Evolutionary conservation across 73 alveolate species (phyloP).

Genomic region (Paramecium sexaurelia): DNA sequence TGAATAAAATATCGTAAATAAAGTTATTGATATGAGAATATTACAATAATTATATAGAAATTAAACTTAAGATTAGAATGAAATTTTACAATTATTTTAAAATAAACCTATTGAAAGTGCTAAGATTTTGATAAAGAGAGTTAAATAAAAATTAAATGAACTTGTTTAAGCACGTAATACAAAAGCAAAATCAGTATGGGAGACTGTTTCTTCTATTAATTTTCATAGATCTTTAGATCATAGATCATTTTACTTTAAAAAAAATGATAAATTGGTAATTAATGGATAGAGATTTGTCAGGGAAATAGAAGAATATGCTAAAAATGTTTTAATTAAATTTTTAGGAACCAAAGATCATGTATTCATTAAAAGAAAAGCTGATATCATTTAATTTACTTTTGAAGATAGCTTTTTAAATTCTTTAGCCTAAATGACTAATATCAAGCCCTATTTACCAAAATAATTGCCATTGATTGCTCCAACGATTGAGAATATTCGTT

Average conservation of each 20-base stretch:
- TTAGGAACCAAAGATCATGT: constrained; percentile 22
- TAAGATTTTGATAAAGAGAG: constrained; percentile 62
- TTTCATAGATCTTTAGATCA: constrained; percentile 75
- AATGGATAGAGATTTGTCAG: constrained; percentile 59
- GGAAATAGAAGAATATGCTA: constrained; percentile 54
- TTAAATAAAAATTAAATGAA: constrained; percentile 59
- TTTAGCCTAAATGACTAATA: constrained; percentile 36
- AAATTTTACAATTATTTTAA: constrained; percentile 59
- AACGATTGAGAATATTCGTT: not conserved
- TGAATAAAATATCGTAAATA: not conserved
- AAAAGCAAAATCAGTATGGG: constrained; percentile 66
- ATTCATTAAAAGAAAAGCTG: constrained; percentile 28
- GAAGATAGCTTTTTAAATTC: not conserved
- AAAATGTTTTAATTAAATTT: not conserved
- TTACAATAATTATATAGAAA: constrained; percentile 50
- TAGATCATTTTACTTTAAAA: constrained; percentile 73
- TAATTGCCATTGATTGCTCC: not conserved
- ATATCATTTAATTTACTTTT: not conserved
- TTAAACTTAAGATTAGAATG: constrained; percentile 53
- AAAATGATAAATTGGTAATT: constrained; percentile 58
- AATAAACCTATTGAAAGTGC: constrained; percentile 66
- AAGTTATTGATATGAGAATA: constrained; percentile 66
- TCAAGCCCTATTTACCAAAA: constrained; percentile 23
- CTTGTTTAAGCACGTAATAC: constrained; percentile 58
- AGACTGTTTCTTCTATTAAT: constrained; percentile 63